Conservation (phyloP, 2,329 filamentous ascomycete species). For the Talaromyces sp. region DNA sequence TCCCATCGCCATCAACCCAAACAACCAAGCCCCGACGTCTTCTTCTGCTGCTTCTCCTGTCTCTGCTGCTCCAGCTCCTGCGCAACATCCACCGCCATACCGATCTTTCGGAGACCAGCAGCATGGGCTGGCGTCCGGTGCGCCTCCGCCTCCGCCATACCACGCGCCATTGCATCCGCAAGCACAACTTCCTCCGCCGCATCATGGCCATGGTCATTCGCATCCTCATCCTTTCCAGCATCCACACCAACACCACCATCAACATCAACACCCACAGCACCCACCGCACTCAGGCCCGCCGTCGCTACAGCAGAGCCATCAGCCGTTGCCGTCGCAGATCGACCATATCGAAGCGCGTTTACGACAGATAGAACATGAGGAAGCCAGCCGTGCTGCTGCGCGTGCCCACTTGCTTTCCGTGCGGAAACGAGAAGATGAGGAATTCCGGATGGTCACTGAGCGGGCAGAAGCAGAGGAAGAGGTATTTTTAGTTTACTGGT, state of each 20-base stretch:
- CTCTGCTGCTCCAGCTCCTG: not conserved
- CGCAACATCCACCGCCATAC: slow-evolving; percentile 18
- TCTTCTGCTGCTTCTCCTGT: slow-evolving; percentile 13
- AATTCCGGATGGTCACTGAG: slow-evolving; percentile 34
- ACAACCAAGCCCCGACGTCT: slow-evolving; percentile 26
- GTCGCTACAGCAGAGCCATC: slow-evolving; percentile 14
- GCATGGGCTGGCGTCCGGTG: slow-evolving; percentile 1
- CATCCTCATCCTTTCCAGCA: slow-evolving; percentile 1
- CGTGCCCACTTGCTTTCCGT: slow-evolving; percentile 31
- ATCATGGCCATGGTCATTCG: slow-evolving; percentile 1
- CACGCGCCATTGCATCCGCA: slow-evolving; percentile 2
- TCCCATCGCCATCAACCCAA: slow-evolving; percentile 36
- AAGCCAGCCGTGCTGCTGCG: slow-evolving; percentile 31
- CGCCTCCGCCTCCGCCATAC: slow-evolving; percentile 5
- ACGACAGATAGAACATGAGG: slow-evolving; percentile 35
- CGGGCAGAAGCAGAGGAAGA: slow-evolving; percentile 35
- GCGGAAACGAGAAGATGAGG: slow-evolving; percentile 36
- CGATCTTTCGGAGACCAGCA: slow-evolving; percentile 9
- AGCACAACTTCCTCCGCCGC: not conserved
- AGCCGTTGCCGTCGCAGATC: slow-evolving; percentile 21
- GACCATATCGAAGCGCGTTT: slow-evolving; percentile 35
- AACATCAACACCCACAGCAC: slow-evolving; percentile 25
- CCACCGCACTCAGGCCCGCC: slow-evolving; percentile 22
- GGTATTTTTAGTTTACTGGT: slow-evolving; percentile 18
- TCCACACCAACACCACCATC: slow-evolving; percentile 21